These are phyloP conservation scores for Astragalus glycyphyllos DNA, from an alignment of 306 rosid genomes.

Conservation along the genomic window DNA sequence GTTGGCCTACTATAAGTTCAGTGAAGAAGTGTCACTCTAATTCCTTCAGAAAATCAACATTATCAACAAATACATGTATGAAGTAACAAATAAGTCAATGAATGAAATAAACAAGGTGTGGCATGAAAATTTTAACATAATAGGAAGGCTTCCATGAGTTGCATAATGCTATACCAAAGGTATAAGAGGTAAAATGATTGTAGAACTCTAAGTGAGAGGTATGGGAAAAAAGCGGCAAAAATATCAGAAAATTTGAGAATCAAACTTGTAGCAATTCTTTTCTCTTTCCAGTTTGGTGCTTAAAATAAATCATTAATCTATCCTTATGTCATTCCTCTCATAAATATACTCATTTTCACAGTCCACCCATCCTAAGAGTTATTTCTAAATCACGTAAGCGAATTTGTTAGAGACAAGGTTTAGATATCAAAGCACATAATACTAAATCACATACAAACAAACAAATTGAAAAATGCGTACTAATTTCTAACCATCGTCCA, in stretches of 20 bases:
- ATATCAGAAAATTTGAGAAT: no score
- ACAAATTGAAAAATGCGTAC: constrained; percentile 34
- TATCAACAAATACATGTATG: constrained; percentile 71
- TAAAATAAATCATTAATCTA: constrained; percentile 13
- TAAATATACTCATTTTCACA: not conserved
- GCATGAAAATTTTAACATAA: constrained; percentile 9
- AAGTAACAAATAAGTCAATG: constrained; percentile 19
- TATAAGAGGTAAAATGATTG: not conserved
- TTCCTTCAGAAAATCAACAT: constrained; percentile 73
- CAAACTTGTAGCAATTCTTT: no score
- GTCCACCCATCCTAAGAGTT: not conserved
- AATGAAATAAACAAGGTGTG: constrained; percentile 7
- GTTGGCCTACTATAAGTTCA: constrained; percentile 31
- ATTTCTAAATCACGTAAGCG: not conserved
- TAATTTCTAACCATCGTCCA: no score
- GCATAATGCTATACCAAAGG: not conserved
- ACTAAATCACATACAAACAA: constrained; percentile 28
- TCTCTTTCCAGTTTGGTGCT: not conserved
- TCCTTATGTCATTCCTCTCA: not conserved
- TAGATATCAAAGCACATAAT: constrained; percentile 12
- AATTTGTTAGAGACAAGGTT: not conserved
- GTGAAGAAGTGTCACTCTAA: constrained; percentile 53
- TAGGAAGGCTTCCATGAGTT: constrained; percentile 8
- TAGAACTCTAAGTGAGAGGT: not conserved
- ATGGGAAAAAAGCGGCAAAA: no score